A percentile compares a stretch with the other conserved stretches of the same genome.
These are phyloP conservation scores for Verticillium longisporum DNA, from an alignment of 2,329 filamentous ascomycete species.

Conservation along the genomic window DNA sequence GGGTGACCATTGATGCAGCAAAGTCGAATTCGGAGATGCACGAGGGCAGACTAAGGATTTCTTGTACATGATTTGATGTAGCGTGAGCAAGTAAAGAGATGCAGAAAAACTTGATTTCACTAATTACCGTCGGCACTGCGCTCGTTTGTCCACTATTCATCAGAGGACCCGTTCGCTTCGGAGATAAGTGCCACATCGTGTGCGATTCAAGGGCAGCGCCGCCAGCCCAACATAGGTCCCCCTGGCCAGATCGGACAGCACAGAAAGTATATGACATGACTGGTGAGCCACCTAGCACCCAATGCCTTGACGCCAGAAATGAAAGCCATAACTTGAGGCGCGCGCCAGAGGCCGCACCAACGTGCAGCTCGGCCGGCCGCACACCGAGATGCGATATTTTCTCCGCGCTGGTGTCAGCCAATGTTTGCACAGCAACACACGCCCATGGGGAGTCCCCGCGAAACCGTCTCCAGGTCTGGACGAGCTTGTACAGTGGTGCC, in stretches of 20 bases:
- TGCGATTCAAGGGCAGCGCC: too few relatives aligned
- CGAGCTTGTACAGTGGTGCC: background rate
- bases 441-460: background rate
- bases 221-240: background rate
- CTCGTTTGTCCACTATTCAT: background rate
- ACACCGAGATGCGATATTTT: background rate
- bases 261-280: background rate
- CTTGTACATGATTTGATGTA: background rate
- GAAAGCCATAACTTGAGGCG: background rate
- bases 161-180: background rate
- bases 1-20: background rate
- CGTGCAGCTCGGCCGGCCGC: background rate
- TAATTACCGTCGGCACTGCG: background rate
- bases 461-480: background rate
- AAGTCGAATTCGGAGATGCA: background rate
- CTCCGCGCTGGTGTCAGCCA: background rate
- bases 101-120: background rate
- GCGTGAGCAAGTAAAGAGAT: background rate
- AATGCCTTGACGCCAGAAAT: background rate
- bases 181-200: background rate
- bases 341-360: background rate
- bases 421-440: background rate
- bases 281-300: background rate
- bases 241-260: background rate
- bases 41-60: background rate